Base-by-base conservation (phyloP, 164 flowering plant species). In the Aristolochia fimbriata region DNA sequence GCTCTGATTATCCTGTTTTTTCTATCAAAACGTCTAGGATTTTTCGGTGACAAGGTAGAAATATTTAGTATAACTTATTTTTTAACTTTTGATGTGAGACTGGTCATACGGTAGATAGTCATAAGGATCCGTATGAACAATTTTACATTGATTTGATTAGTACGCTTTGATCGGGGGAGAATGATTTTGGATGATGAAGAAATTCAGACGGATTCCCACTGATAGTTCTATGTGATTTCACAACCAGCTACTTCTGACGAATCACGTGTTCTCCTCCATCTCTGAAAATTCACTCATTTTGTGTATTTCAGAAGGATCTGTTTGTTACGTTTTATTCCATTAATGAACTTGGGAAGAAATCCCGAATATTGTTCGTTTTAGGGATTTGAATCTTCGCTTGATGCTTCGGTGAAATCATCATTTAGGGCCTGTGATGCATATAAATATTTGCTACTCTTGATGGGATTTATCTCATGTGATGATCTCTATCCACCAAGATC, bases 181-280 rank as follows among this genome's bases (percentile, higher is more conserved):
- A 20, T 65, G 73, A 49, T 65, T 45, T 19, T 17, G 78, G 56
- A 62, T 77, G 83, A 80, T 73, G 83, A 77, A 59, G 65, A 9
- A 64, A 77, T 77, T 77, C 81, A 71, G 68, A 61, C 81, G 83
- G 83, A 80, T 80, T 80, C 83, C 83, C 83, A 75, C 47, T 80
- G 83, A 80, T 71, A 58, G 27, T 50, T 10, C 12, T 50, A 55
- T 20, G 53, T 70, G 76, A 68, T 63, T 60, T 33, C 56, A 22
- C 43, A 48, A 65, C 64, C 76, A 69, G 68, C 77, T 70, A 70
- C 69, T 74, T 74, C 74, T 74, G 77, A 74, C 74, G 25, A 57
- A 22, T 15, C 65, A 45, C 27, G 2, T 16, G 41, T 0, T 23
- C 46, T 30, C 20, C 58, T 24, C 31, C 12, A 1, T 37, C 43